phyloP scores from a whole-genome alignment of 1,284 basidiomycete species.

The Mycena citricolor region DNA sequence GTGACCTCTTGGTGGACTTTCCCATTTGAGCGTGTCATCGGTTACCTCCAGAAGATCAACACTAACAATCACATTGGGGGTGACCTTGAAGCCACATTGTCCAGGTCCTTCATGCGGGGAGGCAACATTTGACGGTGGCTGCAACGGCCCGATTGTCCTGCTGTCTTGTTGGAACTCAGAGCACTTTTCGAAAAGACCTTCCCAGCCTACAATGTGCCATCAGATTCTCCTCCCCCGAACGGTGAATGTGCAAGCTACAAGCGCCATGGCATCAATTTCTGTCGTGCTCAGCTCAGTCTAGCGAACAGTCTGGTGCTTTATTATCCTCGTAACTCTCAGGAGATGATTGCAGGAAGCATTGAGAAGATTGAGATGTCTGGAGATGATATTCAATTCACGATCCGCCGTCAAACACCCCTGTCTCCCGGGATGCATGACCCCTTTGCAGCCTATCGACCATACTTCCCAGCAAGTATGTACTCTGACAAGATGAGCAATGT shows the following conservation, averaged over 20 bases:
- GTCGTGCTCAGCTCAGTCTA: conserved; percentile 17
- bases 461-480: conserved; percentile 21
- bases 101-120: conserved; percentile 17
- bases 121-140: conserved; percentile 24
- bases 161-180: conserved; percentile 24
- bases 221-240: not conserved
- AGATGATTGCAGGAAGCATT: conserved; percentile 20
- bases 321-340: not conserved
- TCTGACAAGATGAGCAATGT: conserved; percentile 12
- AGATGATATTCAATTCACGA: conserved; percentile 2
- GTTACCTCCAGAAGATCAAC: conserved; percentile 6
- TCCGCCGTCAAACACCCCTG: conserved; percentile 18
- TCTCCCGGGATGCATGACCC: conserved; percentile 14
- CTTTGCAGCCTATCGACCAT: conserved; percentile 17
- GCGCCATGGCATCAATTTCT: conserved; percentile 17
- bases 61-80: conserved; percentile 15
- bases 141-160: conserved; percentile 22
- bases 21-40: conserved; percentile 16
- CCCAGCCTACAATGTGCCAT: too few relatives aligned
- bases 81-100: conserved; percentile 19
- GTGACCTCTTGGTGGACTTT: conserved; percentile 14
- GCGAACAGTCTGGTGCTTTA: conserved; percentile 25
- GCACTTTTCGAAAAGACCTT: conserved; percentile 25
- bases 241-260: conserved; percentile 17
- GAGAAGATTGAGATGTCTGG: conserved; percentile 9